Percentiles rank a stretch among this genome's conserved stretches.
phyloP scores from a whole-genome alignment of 345 rosid species.

The Geranium brycei region DNA sequence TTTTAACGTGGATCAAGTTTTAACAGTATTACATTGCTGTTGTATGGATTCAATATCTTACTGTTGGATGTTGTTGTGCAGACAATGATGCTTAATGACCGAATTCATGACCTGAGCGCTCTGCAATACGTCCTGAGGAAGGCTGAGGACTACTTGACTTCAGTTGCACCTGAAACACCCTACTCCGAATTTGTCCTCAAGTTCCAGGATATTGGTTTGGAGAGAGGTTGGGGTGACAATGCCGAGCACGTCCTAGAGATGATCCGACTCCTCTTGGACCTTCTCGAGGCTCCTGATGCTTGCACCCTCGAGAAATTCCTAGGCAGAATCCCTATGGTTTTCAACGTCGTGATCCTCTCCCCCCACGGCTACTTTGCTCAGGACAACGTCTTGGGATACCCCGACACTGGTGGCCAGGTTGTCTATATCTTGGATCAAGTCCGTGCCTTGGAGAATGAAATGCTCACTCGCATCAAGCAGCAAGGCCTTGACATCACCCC shows the following conservation, averaged over 20 bases:
- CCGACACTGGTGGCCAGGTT: constrained; percentile 98
- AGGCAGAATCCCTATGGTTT: constrained; percentile 80
- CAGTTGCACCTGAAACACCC: constrained; percentile 39
- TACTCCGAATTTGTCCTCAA: constrained; percentile 48
- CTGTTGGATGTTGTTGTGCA: constrained; percentile 19
- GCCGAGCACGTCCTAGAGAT: constrained; percentile 70
- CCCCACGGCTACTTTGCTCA: constrained; percentile 97
- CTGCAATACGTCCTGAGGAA: constrained; percentile 67
- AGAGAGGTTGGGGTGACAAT: constrained; percentile 92
- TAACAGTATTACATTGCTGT: too few species aligned
- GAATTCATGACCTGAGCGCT: constrained; percentile 47
- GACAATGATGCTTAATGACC: constrained; percentile 74
- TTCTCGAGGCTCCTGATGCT: constrained; percentile 94
- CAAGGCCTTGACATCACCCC: constrained; percentile 88
- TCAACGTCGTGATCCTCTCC: constrained; percentile 80
- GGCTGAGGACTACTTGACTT: constrained; percentile 71
- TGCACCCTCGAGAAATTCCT: constrained; percentile 88
- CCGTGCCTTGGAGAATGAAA: constrained; percentile 80
- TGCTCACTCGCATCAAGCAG: constrained; percentile 77
- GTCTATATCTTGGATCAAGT: constrained; percentile 97
- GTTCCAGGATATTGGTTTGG: constrained; percentile 88
- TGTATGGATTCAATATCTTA: too few species aligned
- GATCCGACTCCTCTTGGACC: constrained; percentile 85
- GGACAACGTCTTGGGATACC: constrained; percentile 90
- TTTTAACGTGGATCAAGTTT: too few species aligned